Evolutionary conservation across 2,329 filamentous ascomycete genomes (phyloP), one percentile per base, ranked within the genome.

Genomic region (Onygenales sp.): DNA sequence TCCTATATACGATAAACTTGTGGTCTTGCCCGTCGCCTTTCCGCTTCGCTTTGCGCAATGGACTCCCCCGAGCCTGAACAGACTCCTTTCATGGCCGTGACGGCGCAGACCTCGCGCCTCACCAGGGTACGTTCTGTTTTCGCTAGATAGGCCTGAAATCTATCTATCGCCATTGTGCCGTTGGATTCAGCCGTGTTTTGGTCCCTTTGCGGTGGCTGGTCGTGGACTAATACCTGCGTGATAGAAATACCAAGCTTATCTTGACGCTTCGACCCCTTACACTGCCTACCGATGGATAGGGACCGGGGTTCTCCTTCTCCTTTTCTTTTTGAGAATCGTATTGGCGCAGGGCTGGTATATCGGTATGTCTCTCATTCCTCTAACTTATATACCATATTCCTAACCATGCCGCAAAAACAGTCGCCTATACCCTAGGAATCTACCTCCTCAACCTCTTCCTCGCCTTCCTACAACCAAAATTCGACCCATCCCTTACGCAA

Each of bases 391-490:
- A 47, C 45, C 17, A 33, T 52, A 13, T 45, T 36, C 42, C 21
- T 27, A 27, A 27, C 21, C 21, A 27, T 27, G 1, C 5, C 21
- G 3, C 21, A 27, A 27, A 27, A 27, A 43, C 62, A 95, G 93
- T 98, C 64, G 92, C 91, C 62, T 98, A 98, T 73, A 93, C 92
- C 39, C 84, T 98, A 53, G 93, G 92, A 63, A 98, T 98, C 74
- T 98, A 98, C 78, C 87, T 98, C 47, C 85, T 98, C 57, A 98
- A 98, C 76, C 84, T 98, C 57, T 98, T 98, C 81, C 89, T 98
- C 69, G 93, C 93, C 63, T 98, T 98, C 78, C 81, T 98, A 53
- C 89, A 92, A 67, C 93, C 93, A 64, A 98, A 98, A 78, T 97
- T 98, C 78, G 93, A 98, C 76, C 93, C 93, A 53, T 95, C 90